Evolutionary conservation across 495 filamentous ascomycete species (phyloP).

Genomic region (Neurospora sp.): DNA sequence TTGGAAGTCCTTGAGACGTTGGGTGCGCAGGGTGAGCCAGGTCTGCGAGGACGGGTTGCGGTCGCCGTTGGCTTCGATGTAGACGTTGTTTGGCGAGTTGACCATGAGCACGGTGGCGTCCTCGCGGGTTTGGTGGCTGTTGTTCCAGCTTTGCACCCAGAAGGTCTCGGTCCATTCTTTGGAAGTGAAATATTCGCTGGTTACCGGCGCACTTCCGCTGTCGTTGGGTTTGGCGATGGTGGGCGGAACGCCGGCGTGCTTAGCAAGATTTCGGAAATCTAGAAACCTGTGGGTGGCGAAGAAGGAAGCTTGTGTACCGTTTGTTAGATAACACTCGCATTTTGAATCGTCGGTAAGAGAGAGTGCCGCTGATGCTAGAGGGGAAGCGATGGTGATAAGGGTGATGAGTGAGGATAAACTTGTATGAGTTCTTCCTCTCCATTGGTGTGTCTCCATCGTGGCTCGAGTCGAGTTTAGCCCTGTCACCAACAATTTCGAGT

Average conservation of each 20-base stretch:
- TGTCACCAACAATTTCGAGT: not conserved
- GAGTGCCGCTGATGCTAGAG: slow-evolving; percentile 7
- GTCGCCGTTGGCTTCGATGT: slow-evolving; percentile 40
- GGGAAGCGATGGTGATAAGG: slow-evolving; percentile 10
- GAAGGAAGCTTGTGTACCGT: slow-evolving; percentile 38
- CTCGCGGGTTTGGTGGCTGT: slow-evolving; percentile 21
- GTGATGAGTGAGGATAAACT: slow-evolving; percentile 12
- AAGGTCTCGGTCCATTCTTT: slow-evolving; percentile 30
- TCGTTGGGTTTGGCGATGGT: slow-evolving; percentile 21
- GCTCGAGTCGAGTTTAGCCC: not conserved
- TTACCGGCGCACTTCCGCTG: slow-evolving; percentile 21
- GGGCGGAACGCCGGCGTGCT: slow-evolving; percentile 26
- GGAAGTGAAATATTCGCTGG: slow-evolving; percentile 31
- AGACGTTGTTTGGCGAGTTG: slow-evolving; percentile 58
- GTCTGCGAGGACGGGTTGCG: slow-evolving; percentile 29
- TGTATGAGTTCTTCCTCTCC: slow-evolving; percentile 3
- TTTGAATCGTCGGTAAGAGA: slow-evolving; percentile 19
- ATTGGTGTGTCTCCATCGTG: slow-evolving; percentile 1
- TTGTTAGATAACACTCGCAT: slow-evolving; percentile 41
- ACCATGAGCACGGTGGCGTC: slow-evolving; percentile 42
- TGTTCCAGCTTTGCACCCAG: slow-evolving; percentile 53
- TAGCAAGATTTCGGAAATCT: slow-evolving; percentile 50
- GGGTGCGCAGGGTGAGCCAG: slow-evolving; percentile 53
- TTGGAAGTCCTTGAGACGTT: slow-evolving; percentile 44
- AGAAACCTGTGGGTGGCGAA: slow-evolving; percentile 57